Evolutionary conservation across 495 filamentous ascomycete species (phyloP), one percentile per base, ranked within the genome.

Genomic region (Neurospora sp.): DNA sequence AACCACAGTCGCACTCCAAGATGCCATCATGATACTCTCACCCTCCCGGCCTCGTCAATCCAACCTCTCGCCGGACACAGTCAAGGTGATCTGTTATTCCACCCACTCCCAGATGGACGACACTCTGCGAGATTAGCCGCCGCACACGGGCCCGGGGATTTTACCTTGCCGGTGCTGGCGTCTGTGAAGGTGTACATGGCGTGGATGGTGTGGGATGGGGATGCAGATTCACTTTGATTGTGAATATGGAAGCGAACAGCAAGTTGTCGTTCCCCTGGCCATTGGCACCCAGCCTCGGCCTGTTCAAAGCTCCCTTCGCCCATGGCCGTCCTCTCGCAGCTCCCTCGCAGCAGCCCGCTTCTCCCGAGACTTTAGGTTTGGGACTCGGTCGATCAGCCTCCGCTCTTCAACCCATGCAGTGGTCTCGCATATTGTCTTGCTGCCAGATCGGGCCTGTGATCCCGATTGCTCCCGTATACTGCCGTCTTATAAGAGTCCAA

Each of bases 351-450:
- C 48, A 59, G 12, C 22, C 22, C 27, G 53, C 53, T 31, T 61
- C 53, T 61, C 53, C 53, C 5, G 53, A 31, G 20, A 61, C 53
- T 31, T 16, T 22, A 31, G 22, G 12, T 61, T 61, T 61, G 53
- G 53, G 53, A 61, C 22, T 61, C 53, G 53, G 53, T 61, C 22
- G 53, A 61, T n/a, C 53, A 61, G 22, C 22, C 53, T 61, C 53
- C 53, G 27, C 7, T 61, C 20, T 27, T 61, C 53, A 16, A 8
- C 6, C 53, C 22, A 61, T 12, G 22, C 22, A 12, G 6, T 16
- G 16, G 53, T 31, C 53, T 61, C 71, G 71, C 72, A 80, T 77
- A 80, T 78, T 77, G 76, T 68, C 44, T 48, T 73, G n/a, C 68
- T 73, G 41, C 65, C 68, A 71, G 71, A 69, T 70, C 69, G 41